phyloP scores from a whole-genome alignment of 2,329 filamentous ascomycete species.

The Venturiaceae sp. region DNA sequence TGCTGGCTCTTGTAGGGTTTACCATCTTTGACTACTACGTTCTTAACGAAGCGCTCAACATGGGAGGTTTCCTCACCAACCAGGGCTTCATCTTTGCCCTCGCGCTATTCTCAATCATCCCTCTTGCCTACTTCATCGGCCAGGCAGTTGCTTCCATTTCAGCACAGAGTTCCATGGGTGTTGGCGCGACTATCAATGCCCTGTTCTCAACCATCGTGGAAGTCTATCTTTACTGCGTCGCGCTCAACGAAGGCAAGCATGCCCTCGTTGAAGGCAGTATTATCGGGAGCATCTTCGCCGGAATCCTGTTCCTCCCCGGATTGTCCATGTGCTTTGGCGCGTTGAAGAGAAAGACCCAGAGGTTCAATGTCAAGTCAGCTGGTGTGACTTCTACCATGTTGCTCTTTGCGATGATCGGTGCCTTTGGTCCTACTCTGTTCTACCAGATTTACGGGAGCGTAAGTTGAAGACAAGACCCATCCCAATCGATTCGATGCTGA shows the following conservation, averaged over 20 bases:
- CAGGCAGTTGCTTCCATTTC: constrained; percentile 98
- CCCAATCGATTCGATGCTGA: constrained; percentile 22
- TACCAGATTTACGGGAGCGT: constrained; percentile 96
- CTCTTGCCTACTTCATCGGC: constrained; percentile 94
- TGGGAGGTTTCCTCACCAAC: constrained; percentile 67
- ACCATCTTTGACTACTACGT: constrained; percentile 90
- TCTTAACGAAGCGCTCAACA: constrained; percentile 55
- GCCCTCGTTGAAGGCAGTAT: constrained; percentile 93
- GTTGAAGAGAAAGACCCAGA: constrained; percentile 93
- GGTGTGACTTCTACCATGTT: constrained; percentile 98
- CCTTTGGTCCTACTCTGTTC: constrained; percentile 91
- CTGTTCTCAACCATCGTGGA: constrained; percentile 98
- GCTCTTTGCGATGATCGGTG: constrained; percentile 88
- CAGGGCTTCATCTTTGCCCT: constrained; percentile 79
- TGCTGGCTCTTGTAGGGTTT: constrained; percentile 87
- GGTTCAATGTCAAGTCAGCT: constrained; percentile 93
- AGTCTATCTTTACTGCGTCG: constrained; percentile 94
- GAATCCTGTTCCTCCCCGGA: constrained; percentile 87
- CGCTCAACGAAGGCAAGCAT: constrained; percentile 83
- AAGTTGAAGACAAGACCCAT: constrained; percentile 22
- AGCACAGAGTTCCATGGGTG: constrained; percentile 94
- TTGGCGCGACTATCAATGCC: constrained; percentile 93
- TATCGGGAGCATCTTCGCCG: constrained; percentile 94
- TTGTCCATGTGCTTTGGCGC: constrained; percentile 98
- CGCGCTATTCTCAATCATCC: constrained; percentile 85